Percentiles rank a stretch among this genome's conserved stretches.
phyloP scores from a whole-genome alignment of 805 yeast genomes.

The Novakomyces olei region DNA sequence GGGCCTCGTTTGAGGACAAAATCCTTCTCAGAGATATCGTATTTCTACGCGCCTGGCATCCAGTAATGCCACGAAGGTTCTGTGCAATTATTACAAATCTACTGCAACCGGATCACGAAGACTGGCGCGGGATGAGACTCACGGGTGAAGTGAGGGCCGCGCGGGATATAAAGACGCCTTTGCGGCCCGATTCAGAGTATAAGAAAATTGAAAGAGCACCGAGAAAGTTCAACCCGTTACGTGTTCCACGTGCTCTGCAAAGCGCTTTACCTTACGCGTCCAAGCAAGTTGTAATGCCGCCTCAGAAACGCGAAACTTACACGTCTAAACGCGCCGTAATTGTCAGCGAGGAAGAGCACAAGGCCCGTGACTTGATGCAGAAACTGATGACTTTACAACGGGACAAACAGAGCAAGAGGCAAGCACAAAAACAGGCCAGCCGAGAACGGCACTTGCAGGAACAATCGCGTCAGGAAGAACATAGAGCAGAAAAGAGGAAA shows the following conservation, averaged over 20 bases:
- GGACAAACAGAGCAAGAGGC: constrained; percentile 62
- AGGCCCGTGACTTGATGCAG: constrained; percentile 71
- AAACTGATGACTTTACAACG: constrained; percentile 66
- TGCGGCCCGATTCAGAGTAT: constrained; percentile 29
- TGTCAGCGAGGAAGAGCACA: constrained; percentile 51
- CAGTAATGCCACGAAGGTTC: constrained; percentile 70
- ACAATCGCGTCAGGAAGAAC: constrained; percentile 29
- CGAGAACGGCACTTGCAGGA: constrained; percentile 54
- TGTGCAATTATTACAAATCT: constrained; percentile 92
- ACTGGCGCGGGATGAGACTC: constrained; percentile 91
- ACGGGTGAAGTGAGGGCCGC: constrained; percentile 87
- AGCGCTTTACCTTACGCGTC: constrained; percentile 74
- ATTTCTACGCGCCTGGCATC: constrained; percentile 89
- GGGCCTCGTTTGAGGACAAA: constrained; percentile 95
- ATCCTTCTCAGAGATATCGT: constrained; percentile 74
- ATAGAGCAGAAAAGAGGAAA: background rate
- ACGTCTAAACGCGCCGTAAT: constrained; percentile 84
- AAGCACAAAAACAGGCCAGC: constrained; percentile 49
- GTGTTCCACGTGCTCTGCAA: constrained; percentile 62
- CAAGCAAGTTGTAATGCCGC: constrained; percentile 71
- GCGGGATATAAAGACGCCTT: constrained; percentile 39
- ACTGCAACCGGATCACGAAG: constrained; percentile 47
- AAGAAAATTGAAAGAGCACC: constrained; percentile 49
- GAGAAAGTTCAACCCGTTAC: constrained; percentile 68
- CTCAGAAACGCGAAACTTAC: constrained; percentile 45